A percentile compares a stretch with the other conserved stretches of the same genome.
phyloP scores from a whole-genome alignment of 208 protist genomes.

The Leishmania amazonensis region DNA sequence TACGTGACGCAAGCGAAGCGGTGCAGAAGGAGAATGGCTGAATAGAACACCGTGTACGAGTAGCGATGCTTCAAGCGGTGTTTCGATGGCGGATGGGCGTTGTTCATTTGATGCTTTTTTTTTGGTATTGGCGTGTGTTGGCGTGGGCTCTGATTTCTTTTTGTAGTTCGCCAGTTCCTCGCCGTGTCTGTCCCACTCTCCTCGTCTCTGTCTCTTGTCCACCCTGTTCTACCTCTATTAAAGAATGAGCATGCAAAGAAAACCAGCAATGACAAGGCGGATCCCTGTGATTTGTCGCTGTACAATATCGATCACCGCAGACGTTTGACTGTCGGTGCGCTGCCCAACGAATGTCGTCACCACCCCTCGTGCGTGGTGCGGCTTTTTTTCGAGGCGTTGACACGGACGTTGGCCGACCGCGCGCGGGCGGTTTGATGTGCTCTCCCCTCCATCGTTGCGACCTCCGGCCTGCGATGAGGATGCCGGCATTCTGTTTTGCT shows the following conservation, averaged over 20 bases:
- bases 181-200: not conserved
- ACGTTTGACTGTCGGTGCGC: not conserved
- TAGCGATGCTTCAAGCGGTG: not conserved
- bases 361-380: not conserved
- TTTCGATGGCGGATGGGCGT: not conserved
- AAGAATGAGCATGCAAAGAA: not conserved
- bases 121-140: not conserved
- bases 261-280: not conserved
- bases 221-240: not conserved
- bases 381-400: not conserved
- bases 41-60: not conserved
- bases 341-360: not conserved
- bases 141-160: not conserved
- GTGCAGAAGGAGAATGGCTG: not conserved
- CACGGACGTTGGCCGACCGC: not conserved
- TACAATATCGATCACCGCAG: not conserved
- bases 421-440: not conserved
- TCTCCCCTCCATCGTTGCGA: not conserved
- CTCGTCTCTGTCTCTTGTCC: not conserved
- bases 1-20: not conserved
- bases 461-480: too few species aligned
- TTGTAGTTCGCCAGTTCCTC: not conserved
- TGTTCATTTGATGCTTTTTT: not conserved
- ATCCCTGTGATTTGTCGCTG: not conserved
- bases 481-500: not conserved